These are phyloP conservation scores for Pseudodiploospora longispora DNA, from an alignment of 2,329 filamentous ascomycete species.

Conservation along the genomic window DNA sequence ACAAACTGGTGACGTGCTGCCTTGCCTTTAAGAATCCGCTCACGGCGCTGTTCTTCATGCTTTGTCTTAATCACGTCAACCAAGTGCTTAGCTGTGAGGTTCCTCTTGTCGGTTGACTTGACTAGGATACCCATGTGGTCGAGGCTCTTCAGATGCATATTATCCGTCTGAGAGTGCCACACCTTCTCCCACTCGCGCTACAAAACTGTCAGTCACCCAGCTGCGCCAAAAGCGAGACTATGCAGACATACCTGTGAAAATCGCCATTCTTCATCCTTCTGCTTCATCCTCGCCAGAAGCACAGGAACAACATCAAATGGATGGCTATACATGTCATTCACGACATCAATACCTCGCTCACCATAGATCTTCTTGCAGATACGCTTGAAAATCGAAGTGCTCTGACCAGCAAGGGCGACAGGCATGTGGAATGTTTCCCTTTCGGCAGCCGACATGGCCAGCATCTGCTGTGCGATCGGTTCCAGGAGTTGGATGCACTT, in stretches of 20 bases:
- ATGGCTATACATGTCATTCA: constrained; percentile 75
- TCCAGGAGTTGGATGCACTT: constrained; percentile 95
- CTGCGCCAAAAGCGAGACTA: neutral
- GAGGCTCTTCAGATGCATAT: constrained; percentile 90
- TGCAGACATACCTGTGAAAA: constrained; percentile 54
- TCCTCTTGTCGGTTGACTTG: constrained; percentile 83
- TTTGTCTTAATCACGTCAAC: constrained; percentile 87
- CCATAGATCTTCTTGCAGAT: constrained; percentile 98
- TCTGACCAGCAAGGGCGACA: constrained; percentile 78
- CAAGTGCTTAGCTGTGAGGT: constrained; percentile 82
- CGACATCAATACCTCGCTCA: constrained; percentile 75
- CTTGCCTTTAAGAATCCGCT: constrained; percentile 54
- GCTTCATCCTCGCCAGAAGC: constrained; percentile 80
- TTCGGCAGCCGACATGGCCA: constrained; percentile 68
- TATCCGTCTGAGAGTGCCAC: constrained; percentile 91
- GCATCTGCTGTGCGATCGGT: constrained; percentile 84
- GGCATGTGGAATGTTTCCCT: constrained; percentile 71
- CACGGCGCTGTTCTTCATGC: constrained; percentile 79
- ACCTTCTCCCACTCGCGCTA: constrained; percentile 95
- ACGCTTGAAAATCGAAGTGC: constrained; percentile 92
- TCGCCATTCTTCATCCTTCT: constrained; percentile 96
- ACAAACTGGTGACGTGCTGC: constrained; percentile 64
- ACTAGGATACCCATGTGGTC: constrained; percentile 93
- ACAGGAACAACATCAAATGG: constrained; percentile 86
- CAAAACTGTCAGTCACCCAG: constrained; percentile 22